These are phyloP conservation scores for Gossypium australe DNA, from an alignment of 345 rosid species.

Conservation along the genomic window DNA sequence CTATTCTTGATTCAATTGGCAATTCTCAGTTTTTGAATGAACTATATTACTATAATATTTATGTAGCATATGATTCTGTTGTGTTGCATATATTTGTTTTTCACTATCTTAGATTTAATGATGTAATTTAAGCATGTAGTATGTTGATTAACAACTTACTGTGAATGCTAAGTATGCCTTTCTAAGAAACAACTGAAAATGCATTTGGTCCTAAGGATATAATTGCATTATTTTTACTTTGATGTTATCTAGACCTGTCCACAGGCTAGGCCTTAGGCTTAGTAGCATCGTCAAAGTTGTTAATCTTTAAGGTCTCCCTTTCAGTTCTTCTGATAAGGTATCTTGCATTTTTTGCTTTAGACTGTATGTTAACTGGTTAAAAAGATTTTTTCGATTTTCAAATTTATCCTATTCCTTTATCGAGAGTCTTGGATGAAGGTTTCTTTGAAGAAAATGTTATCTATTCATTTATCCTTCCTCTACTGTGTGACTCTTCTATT, in stretches of 20 bases:
- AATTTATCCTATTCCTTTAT: conserved; percentile 6
- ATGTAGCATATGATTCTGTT: neutral
- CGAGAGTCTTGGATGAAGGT: neutral
- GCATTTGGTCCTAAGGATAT: neutral
- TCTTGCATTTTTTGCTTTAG: neutral
- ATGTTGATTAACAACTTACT: neutral
- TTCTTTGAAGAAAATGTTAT: neutral
- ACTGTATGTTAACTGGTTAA: neutral
- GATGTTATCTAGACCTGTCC: neutral
- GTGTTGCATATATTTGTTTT: neutral
- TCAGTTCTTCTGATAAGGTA: neutral
- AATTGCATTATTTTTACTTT: neutral
- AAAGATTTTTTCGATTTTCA: neutral
- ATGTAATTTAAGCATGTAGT: neutral
- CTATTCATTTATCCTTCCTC: neutral
- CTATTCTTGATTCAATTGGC: neutral
- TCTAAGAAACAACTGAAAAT: neutral
- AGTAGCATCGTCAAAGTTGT: neutral
- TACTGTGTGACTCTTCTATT: neutral
- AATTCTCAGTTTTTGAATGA: neutral
- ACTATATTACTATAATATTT: neutral
- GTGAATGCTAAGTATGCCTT: neutral
- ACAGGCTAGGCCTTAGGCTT: neutral
- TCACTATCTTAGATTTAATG: neutral
- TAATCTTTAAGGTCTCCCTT: neutral